Conservation (phyloP, 495 filamentous ascomycete species). For the Xanthoparmelia taractica region DNA sequence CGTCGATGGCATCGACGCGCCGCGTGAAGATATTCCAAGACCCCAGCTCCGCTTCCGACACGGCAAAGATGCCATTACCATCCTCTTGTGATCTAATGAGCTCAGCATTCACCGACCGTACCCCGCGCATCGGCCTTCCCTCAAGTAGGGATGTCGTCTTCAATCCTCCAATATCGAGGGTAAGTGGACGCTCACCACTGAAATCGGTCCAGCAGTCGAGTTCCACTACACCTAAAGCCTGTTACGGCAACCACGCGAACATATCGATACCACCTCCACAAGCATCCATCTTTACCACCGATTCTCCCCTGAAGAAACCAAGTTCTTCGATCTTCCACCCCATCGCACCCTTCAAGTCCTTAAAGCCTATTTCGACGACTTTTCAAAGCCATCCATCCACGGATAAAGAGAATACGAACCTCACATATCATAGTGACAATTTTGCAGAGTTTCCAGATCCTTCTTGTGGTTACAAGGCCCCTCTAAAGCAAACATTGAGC, state of each 20-base stretch:
- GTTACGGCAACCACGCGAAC: constrained; percentile 37
- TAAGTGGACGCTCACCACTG: constrained; percentile 52
- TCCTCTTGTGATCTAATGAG: constrained; percentile 25
- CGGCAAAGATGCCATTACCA: constrained; percentile 43
- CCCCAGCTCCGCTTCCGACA: constrained; percentile 44
- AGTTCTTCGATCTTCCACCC: constrained; percentile 52
- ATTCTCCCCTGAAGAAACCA: constrained; percentile 76
- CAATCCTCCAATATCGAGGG: constrained; percentile 44
- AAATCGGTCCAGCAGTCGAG: constrained; percentile 42
- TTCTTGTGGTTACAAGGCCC: constrained; percentile 51
- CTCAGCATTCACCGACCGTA: constrained; percentile 39
- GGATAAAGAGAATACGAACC: constrained; percentile 62
- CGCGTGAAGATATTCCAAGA: constrained; percentile 60
- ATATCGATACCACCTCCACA: constrained; percentile 67
- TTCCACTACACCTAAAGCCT: constrained; percentile 37
- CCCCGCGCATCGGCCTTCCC: constrained; percentile 27
- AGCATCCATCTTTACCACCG: constrained; percentile 59
- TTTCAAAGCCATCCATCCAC: constrained; percentile 43
- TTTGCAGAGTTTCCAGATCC: constrained; percentile 48
- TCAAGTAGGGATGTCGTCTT: constrained; percentile 43
- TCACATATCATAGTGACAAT: constrained; percentile 40
- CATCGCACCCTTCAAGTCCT: constrained; percentile 40
- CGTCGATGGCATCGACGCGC: constrained; percentile 58
- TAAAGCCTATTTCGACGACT: constrained; percentile 58
- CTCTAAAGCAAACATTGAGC: constrained; percentile 59